Conservation (phyloP, 371 early-diverging fungal species). For the Mortierella sp. region DNA sequence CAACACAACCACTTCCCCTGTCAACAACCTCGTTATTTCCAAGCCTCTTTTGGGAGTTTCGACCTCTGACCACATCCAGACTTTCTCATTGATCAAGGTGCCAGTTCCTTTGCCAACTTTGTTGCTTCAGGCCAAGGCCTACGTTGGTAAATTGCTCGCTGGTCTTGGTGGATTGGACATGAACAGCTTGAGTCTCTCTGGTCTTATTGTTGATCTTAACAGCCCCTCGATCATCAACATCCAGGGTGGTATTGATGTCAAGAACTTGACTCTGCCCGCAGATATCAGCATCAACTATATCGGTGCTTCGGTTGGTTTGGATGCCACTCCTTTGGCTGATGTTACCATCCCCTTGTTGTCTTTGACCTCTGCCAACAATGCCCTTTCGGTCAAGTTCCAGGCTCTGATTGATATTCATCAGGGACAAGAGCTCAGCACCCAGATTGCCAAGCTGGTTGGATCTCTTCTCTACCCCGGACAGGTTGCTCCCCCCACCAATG, state of each 20-base stretch:
- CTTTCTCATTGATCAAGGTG: constrained; percentile 35
- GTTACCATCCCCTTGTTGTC: constrained; percentile 34
- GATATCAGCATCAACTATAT: constrained; percentile 55
- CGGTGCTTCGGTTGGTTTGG: constrained; percentile 47
- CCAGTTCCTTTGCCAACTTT: constrained; percentile 31
- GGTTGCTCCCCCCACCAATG: constrained; percentile 43
- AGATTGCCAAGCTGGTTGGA: constrained; percentile 44
- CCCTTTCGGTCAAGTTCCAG: constrained; percentile 37
- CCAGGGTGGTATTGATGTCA: constrained; percentile 42
- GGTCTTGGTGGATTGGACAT: constrained; percentile 43
- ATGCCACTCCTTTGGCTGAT: constrained; percentile 35
- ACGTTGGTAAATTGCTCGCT: constrained; percentile 32
- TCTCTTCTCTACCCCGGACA: constrained; percentile 45
- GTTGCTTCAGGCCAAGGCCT: constrained; percentile 30
- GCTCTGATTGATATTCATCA: constrained; percentile 41
- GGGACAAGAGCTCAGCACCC: constrained; percentile 21
- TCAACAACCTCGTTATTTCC: constrained; percentile 41
- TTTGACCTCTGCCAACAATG: constrained; percentile 38
- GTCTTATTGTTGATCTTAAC: constrained; percentile 47
- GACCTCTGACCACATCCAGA: constrained; percentile 45
- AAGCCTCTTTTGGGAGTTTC: constrained; percentile 48
- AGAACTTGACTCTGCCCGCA: constrained; percentile 46
- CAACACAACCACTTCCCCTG: constrained; percentile 37
- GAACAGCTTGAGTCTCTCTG: constrained; percentile 36
- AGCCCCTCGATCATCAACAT: constrained; percentile 41